Evolutionary conservation across 2,329 filamentous ascomycete species (phyloP).

Genomic region (Alternaria sp.): DNA sequence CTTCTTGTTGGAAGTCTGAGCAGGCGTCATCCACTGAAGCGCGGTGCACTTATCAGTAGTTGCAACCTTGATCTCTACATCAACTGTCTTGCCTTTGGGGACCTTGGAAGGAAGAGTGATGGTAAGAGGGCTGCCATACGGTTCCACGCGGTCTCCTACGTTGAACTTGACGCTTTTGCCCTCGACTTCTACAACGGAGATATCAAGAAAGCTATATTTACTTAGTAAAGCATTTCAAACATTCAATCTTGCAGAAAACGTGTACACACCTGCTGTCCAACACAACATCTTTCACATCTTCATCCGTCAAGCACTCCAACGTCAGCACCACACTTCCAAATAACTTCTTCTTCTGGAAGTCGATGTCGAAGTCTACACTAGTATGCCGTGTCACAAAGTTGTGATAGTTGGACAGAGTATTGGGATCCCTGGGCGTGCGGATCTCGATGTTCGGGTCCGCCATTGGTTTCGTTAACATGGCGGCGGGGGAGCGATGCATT

Average conservation of each 20-base stretch:
- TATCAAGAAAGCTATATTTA: slow-evolving; percentile 67
- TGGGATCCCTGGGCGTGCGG: slow-evolving; percentile 73
- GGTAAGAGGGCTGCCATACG: slow-evolving; percentile 75
- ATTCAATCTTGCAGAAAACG: background rate
- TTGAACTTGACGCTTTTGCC: slow-evolving; percentile 71
- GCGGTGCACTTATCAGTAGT: slow-evolving; percentile 91
- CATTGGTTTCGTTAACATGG: slow-evolving; percentile 49
- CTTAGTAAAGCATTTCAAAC: background rate
- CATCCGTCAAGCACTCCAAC: slow-evolving; percentile 78
- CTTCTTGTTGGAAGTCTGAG: slow-evolving; percentile 93
- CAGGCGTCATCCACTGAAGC: slow-evolving; percentile 91
- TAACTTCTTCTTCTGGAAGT: slow-evolving; percentile 81
- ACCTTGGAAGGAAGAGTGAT: slow-evolving; percentile 60
- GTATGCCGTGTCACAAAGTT: slow-evolving; percentile 86
- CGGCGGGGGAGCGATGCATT: slow-evolving; percentile 36
- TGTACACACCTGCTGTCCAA: slow-evolving; percentile 73
- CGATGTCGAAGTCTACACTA: slow-evolving; percentile 78
- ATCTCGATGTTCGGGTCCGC: slow-evolving; percentile 45
- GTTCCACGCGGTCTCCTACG: slow-evolving; percentile 71
- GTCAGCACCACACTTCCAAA: slow-evolving; percentile 77
- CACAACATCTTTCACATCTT: slow-evolving; percentile 75
- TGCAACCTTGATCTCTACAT: slow-evolving; percentile 62
- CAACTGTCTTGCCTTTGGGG: slow-evolving; percentile 55
- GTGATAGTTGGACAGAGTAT: slow-evolving; percentile 90
- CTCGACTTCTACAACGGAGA: slow-evolving; percentile 74